Conservation (phyloP, 345 rosid genomes). For the Aquilaria malaccensis region DNA sequence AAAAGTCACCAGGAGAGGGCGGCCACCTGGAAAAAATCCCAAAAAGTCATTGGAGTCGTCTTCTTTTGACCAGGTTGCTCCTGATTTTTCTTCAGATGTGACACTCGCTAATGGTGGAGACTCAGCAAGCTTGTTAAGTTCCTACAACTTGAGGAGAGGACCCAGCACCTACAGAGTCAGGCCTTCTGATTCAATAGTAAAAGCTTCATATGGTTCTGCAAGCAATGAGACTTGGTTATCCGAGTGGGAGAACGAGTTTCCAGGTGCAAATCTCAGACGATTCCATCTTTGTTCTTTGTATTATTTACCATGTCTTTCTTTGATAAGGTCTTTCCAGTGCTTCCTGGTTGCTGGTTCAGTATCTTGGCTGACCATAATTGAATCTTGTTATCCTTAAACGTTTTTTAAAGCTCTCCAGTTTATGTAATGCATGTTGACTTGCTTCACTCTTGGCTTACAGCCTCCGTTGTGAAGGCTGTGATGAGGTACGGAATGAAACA, state of each 20-base stretch:
- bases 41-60: constrained; percentile 62
- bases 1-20: constrained; percentile 57
- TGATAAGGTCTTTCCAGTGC: constrained; percentile 3
- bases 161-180: constrained; percentile 38
- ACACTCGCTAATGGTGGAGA: constrained; percentile 61
- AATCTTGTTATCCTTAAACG: not conserved
- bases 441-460: constrained; percentile 37
- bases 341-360: not conserved
- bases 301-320: not conserved
- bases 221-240: constrained; percentile 49
- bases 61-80: constrained; percentile 42
- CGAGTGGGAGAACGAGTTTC: constrained; percentile 94
- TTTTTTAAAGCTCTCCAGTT: not conserved
- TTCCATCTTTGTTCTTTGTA: not conserved
- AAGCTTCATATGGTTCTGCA: constrained; percentile 37
- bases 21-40: constrained; percentile 51
- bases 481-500: constrained; percentile 81
- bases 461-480: constrained; percentile 85
- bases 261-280: constrained; percentile 36
- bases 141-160: constrained; percentile 63
- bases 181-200: constrained; percentile 48
- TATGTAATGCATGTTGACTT: constrained; percentile 2
- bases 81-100: constrained; percentile 61
- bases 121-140: constrained; percentile 31
- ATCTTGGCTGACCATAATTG: not conserved